Conservation (phyloP, 2,329 filamentous ascomycete species). For the Nothomitra cinnamomea region DNA sequence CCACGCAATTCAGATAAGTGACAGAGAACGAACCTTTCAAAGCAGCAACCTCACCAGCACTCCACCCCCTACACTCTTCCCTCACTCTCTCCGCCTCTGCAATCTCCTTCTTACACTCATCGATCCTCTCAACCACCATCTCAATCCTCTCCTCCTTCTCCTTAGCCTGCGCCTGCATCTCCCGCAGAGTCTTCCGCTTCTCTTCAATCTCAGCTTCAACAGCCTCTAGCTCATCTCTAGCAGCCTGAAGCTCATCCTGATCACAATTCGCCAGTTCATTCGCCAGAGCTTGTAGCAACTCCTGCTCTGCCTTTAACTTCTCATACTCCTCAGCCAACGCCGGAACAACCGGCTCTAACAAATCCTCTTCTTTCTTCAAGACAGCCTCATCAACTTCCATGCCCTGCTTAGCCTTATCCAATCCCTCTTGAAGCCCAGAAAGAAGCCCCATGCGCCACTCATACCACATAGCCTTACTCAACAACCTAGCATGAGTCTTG, state of each 20-base stretch:
- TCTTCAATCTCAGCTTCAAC: constrained; percentile 51
- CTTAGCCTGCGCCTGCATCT: constrained; percentile 48
- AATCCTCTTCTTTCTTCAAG: constrained; percentile 48
- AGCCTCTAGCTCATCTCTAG: constrained; percentile 48
- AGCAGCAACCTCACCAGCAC: constrained; percentile 56
- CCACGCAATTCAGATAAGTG: not conserved
- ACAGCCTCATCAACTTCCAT: constrained; percentile 57
- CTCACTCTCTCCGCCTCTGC: constrained; percentile 65
- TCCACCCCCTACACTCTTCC: constrained; percentile 84
- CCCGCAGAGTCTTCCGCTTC: constrained; percentile 49
- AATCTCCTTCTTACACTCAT: constrained; percentile 55
- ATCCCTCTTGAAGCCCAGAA: constrained; percentile 63
- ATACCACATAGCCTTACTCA: constrained; percentile 96
- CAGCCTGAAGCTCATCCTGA: constrained; percentile 55
- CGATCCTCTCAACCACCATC: constrained; percentile 46
- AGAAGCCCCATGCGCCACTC: constrained; percentile 88
- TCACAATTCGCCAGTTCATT: constrained; percentile 65
- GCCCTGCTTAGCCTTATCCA: constrained; percentile 56
- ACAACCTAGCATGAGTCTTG: constrained; percentile 75
- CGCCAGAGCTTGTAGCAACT: constrained; percentile 52
- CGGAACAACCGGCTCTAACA: constrained; percentile 53
- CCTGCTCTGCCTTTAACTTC: constrained; percentile 43
- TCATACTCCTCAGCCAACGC: constrained; percentile 42
- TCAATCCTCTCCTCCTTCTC: constrained; percentile 50
- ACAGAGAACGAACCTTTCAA: constrained; percentile 49